phyloP scores from a whole-genome alignment of 2,329 filamentous ascomycete genomes.

The Colletotrichum paranaense region DNA sequence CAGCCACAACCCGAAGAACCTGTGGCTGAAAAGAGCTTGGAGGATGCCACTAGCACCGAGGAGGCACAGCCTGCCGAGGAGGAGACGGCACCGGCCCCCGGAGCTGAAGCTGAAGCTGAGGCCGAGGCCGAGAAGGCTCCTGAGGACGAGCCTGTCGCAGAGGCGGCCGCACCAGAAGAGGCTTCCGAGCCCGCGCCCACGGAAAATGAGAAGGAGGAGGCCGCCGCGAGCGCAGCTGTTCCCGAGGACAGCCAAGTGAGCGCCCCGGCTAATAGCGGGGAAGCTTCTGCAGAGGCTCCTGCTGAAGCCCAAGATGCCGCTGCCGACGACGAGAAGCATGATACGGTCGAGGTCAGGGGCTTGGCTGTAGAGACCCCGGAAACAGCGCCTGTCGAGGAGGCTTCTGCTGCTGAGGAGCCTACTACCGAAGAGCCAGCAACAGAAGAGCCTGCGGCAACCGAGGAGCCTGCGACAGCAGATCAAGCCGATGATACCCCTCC shows the following conservation, averaged over 20 bases:
- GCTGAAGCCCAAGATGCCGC: neutral
- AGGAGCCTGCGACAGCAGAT: neutral
- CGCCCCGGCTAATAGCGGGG: neutral
- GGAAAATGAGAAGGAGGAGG: neutral
- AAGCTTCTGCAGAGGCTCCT: neutral
- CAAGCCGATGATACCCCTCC: neutral
- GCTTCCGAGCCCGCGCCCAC: neutral
- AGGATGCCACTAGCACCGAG: slow-evolving; percentile 7
- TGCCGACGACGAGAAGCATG: neutral
- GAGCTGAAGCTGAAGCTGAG: neutral
- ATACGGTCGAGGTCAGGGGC: neutral
- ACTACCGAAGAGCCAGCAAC: neutral
- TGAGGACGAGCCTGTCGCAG: neutral
- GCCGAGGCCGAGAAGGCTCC: neutral
- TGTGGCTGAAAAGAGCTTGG: slow-evolving; percentile 31
- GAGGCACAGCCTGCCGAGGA: neutral
- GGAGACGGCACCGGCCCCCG: neutral
- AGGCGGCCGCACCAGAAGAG: neutral
- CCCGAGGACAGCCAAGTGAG: neutral
- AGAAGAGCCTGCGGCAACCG: neutral
- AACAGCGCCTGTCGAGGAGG: neutral
- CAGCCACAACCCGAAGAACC: slow-evolving; percentile 30
- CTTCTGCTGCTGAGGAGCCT: neutral
- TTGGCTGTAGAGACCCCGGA: neutral
- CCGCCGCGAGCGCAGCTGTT: too few relatives aligned